Percentiles rank a stretch among this genome's conserved stretches.
Evolutionary conservation across 208 protist species (phyloP).

Genomic region (Endotrypanum monterogeii): DNA sequence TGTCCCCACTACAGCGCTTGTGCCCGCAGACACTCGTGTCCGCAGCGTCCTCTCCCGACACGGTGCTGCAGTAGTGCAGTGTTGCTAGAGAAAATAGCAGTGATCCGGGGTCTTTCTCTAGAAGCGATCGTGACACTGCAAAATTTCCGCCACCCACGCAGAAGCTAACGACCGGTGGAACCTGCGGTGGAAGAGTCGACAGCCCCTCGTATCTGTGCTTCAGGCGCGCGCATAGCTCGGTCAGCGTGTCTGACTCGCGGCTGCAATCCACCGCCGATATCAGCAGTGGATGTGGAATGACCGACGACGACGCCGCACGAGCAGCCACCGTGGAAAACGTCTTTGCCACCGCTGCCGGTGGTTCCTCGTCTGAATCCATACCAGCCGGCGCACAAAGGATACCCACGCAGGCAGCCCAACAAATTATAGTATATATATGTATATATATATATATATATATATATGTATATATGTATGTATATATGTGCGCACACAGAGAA

Average conservation of each 20-base stretch:
- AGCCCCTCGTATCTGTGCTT: constrained; percentile 20
- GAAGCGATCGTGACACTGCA: constrained; percentile 31
- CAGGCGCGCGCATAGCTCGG: constrained; percentile 11
- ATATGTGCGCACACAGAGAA: too few relatives aligned
- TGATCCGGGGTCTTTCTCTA: constrained; percentile 67
- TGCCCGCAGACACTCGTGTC: background rate
- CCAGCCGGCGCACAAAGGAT: background rate
- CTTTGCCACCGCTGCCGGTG: constrained; percentile 13
- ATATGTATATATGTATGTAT: too few relatives aligned
- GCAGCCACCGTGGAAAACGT: background rate
- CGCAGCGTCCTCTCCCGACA: background rate
- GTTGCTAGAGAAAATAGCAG: constrained; percentile 56
- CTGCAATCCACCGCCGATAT: background rate
- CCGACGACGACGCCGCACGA: background rate
- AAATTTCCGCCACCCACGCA: constrained; percentile 48
- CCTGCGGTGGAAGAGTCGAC: constrained; percentile 30
- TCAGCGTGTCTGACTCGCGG: constrained; percentile 10
- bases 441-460: too few relatives aligned
- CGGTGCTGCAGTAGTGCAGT: constrained; percentile 28
- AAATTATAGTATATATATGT: too few relatives aligned
- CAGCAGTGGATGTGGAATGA: background rate
- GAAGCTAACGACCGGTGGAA: constrained; percentile 59
- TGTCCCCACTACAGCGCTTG: background rate
- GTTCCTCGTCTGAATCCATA: constrained; percentile 25
- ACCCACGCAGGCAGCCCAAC: background rate